Evolutionary conservation across 176 grass and related monocot species (phyloP).

Genomic region (Tillandsia fasciculata): DNA sequence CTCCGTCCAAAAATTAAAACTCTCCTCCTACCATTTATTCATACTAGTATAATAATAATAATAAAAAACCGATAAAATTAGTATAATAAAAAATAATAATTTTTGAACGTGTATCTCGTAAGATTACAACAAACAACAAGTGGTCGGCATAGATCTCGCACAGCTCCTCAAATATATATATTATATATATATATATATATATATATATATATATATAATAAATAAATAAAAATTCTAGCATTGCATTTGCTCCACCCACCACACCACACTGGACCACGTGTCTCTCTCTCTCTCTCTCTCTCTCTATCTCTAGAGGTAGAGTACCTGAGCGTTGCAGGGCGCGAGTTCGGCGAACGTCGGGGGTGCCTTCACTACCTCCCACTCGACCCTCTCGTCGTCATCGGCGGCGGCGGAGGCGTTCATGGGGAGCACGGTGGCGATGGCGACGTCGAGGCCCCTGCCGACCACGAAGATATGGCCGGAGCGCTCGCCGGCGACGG

Average conservation of each 20-base stretch:
- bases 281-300: too few relatives aligned
- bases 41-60: neutral
- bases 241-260: too few relatives aligned
- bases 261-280: too few relatives aligned
- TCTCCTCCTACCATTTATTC: too few relatives aligned
- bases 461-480: slow-evolving; percentile 59
- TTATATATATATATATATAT: too few relatives aligned
- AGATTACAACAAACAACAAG: too few relatives aligned
- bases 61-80: neutral
- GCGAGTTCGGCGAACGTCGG: slow-evolving; percentile 54
- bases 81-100: neutral
- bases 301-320: slow-evolving; percentile 30
- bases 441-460: slow-evolving; percentile 63
- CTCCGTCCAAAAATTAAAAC: neutral
- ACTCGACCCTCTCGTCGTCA: slow-evolving; percentile 48
- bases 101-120: too few relatives aligned
- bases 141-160: too few relatives aligned
- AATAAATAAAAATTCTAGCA: too few relatives aligned
- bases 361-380: slow-evolving; percentile 83
- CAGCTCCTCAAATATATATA: too few relatives aligned
- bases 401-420: neutral
- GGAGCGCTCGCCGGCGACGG: slow-evolving; percentile 10
- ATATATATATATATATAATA: too few relatives aligned
- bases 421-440: slow-evolving; percentile 28
- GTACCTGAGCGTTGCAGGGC: slow-evolving; percentile 77